Evolutionary conservation across 2,329 filamentous ascomycete species (phyloP).

Genomic region (Aspergillus alliaceus): DNA sequence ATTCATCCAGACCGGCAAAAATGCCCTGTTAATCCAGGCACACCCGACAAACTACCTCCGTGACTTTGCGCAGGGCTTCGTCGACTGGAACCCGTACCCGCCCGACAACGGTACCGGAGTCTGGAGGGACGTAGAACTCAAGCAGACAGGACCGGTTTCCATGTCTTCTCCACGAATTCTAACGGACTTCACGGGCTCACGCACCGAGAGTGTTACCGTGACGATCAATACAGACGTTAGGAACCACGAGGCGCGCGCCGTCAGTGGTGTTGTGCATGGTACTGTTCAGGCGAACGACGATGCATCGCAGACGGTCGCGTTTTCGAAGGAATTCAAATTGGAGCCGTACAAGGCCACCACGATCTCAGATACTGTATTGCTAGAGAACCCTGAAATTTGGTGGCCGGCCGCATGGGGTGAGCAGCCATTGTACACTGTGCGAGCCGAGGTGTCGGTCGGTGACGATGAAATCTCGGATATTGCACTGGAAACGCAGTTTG

Average conservation of each 20-base stretch:
- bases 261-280: constrained; percentile 23
- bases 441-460: constrained; percentile 28
- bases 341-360: constrained; percentile 37
- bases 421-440: constrained; percentile 53
- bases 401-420: constrained; percentile 62
- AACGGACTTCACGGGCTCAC: constrained; percentile 42
- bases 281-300: constrained; percentile 18
- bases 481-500: constrained; percentile 44
- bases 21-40: constrained; percentile 55
- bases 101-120: constrained; percentile 64
- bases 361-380: constrained; percentile 40
- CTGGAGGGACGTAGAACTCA: constrained; percentile 60
- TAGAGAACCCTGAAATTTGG: constrained; percentile 56
- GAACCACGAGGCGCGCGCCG: constrained; percentile 28
- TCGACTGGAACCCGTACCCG: constrained; percentile 64
- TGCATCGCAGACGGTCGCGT: constrained; percentile 11
- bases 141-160: constrained; percentile 54
- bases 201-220: constrained; percentile 39
- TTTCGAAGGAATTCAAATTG: constrained; percentile 40
- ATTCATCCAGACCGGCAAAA: constrained; percentile 39
- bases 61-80: constrained; percentile 60
- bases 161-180: constrained; percentile 47
- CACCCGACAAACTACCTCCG: constrained; percentile 61
- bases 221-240: constrained; percentile 32
- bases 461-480: constrained; percentile 33